phyloP scores from a whole-genome alignment of 176 grass and related monocot species.

The Microstegium vimineum region DNA sequence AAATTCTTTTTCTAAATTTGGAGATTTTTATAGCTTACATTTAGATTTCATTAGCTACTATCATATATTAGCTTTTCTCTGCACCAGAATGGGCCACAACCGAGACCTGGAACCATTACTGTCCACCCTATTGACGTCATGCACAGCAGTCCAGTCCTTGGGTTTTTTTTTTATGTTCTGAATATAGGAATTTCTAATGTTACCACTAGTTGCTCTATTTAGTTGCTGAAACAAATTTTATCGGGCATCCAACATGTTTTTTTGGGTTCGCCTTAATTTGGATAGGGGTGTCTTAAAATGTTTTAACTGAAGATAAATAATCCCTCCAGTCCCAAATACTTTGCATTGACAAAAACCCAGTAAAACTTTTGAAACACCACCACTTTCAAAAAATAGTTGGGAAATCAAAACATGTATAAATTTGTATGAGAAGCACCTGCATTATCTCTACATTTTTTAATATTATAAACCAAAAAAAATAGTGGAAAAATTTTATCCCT shows the following conservation, averaged over 20 bases:
- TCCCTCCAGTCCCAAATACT: background rate
- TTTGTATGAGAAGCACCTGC: background rate
- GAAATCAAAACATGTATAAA: background rate
- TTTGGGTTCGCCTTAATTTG: background rate
- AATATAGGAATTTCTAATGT: background rate
- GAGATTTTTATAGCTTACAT: background rate
- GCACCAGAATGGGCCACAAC: background rate
- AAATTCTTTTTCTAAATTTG: background rate
- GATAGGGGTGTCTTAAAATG: background rate
- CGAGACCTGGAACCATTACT: background rate
- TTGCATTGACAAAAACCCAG: background rate
- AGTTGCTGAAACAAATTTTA: background rate
- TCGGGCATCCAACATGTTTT: background rate
- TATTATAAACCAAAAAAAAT: background rate
- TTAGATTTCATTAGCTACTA: background rate
- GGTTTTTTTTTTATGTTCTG: background rate
- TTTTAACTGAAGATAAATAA: background rate
- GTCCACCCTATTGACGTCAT: background rate
- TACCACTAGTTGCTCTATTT: background rate
- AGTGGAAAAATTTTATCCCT: background rate
- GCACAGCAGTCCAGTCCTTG: background rate
- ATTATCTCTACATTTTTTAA: background rate
- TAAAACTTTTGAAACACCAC: background rate
- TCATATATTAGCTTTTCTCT: background rate
- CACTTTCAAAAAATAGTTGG: background rate